These are phyloP conservation scores for Thelonectria rubi DNA, from an alignment of 2,329 filamentous ascomycete genomes.

Conservation along the genomic window DNA sequence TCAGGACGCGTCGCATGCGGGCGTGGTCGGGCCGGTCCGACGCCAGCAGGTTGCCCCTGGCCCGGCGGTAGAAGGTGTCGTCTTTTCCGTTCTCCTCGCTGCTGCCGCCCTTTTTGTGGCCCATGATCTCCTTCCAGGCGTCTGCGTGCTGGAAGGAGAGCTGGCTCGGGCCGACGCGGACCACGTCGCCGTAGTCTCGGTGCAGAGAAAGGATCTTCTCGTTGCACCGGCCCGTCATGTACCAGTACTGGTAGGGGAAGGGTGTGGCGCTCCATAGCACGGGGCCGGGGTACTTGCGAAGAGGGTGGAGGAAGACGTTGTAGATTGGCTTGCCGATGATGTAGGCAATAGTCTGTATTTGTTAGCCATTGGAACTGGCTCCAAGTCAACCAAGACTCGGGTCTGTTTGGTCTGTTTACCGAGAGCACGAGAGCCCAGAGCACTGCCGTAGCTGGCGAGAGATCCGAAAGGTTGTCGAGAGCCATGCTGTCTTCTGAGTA, in stretches of 20 bases:
- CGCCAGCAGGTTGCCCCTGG: slow-evolving; percentile 13
- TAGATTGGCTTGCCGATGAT: neutral
- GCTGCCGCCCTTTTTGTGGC: neutral
- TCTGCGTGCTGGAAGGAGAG: slow-evolving; percentile 6
- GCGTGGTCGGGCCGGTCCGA: slow-evolving; percentile 25
- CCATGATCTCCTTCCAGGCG: slow-evolving; percentile 13
- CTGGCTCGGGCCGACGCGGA: slow-evolving; percentile 11
- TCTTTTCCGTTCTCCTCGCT: slow-evolving; percentile 11
- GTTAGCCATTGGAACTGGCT: neutral
- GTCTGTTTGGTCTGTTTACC: neutral
- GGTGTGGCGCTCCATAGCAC: slow-evolving; percentile 1
- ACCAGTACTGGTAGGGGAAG: neutral
- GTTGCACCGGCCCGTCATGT: neutral
- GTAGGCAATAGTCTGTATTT: neutral
- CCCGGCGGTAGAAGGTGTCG: neutral
- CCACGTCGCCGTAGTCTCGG: slow-evolving; percentile 6
- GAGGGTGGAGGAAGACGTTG: slow-evolving; percentile 12
- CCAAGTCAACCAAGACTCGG: neutral
- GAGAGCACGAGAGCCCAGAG: neutral
- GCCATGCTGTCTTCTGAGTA: neutral
- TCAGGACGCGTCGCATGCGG: slow-evolving; percentile 24
- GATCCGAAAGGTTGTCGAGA: neutral
- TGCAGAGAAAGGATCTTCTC: neutral
- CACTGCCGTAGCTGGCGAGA: neutral
- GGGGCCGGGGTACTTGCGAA: slow-evolving; percentile 16